phyloP scores from a whole-genome alignment of 495 filamentous ascomycete genomes.

The Parathielavia hyrcaniae region DNA sequence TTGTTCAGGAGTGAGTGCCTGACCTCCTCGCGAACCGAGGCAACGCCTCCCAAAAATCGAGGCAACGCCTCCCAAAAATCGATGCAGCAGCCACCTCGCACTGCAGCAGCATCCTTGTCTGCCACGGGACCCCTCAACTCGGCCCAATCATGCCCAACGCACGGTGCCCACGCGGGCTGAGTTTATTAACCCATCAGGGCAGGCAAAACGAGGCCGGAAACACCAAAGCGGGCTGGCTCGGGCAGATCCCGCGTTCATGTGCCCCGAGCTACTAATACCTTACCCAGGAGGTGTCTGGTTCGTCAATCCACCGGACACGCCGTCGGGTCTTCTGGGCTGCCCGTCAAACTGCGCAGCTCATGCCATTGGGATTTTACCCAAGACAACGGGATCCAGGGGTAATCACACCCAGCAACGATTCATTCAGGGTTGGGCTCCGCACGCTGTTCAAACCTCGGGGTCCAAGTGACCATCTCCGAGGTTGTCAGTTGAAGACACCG shows the following conservation, averaged over 20 bases:
- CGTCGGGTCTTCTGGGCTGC: not conserved
- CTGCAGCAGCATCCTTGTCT: constrained; percentile 4
- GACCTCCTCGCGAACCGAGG: too few species aligned
- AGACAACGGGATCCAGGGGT: constrained; percentile 6
- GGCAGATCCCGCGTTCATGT: constrained; percentile 19
- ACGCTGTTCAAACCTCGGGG: too few species aligned
- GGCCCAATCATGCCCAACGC: constrained; percentile 28
- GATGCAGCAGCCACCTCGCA: not conserved
- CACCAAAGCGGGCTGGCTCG: constrained; percentile 23
- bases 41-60: too few species aligned
- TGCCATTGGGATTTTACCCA: constrained; percentile 8
- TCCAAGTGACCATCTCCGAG: not conserved
- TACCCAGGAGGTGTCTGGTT: constrained; percentile 9
- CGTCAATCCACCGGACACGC: not conserved
- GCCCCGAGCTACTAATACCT: constrained; percentile 18
- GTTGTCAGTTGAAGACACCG: not conserved
- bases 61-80: too few species aligned
- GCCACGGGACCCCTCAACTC: constrained; percentile 5
- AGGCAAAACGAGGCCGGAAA: constrained; percentile 22
- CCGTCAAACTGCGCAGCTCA: not conserved
- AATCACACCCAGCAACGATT: not conserved
- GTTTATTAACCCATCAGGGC: not conserved
- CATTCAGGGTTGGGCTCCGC: not conserved
- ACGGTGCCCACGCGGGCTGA: not conserved
- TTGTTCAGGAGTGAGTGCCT: too few species aligned